Evolutionary conservation across 129 eudicot species (phyloP), one percentile per base, ranked within the genome.

Genomic region (Flaveria sonorensis): DNA sequence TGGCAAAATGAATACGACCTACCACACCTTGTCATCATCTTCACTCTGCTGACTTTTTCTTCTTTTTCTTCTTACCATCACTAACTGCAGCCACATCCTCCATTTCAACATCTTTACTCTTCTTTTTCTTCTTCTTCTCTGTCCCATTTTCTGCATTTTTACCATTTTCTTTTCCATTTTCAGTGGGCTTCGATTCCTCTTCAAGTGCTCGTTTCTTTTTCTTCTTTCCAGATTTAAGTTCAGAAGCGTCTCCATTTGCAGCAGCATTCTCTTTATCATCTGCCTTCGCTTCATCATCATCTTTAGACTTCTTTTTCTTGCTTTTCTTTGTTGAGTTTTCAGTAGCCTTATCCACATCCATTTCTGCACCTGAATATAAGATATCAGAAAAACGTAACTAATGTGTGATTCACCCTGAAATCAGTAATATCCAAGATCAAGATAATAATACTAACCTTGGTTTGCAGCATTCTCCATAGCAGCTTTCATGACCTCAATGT

Each of bases 401-500:
- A 2, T n/a, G 2, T 18, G 46, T 32, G 13, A 53, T 30, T 36
- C 20, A 11, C 20, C 1, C 6, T 55, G 50, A 4, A 26, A 42
- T 16, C 16, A 7, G 13, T 73, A 9, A 12, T n/a, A 36, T 12
- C 40, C 21, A 18, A 36, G 20, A 39, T 73, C 36, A 3, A 39
- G 28, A 42, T 4, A 68, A 7, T 23, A 70, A 7, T 15, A 70
- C 75, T 8, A 59, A 93, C 98, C 98, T 82, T 90, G 75, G 6
- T 63, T 83, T 16, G 82, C 88, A 45, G 63, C 90, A 62, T 75
- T 68, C 55, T 83, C 97, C 43, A 94, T 77, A 5, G 92, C 98
- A 59, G 85, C 77, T 75, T 91, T 94, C 98, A 94, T 94, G 61
- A 94, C 87, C 28, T 91, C 98, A 50, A 94, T 87, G 81, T 94